Evolutionary conservation across 2,329 filamentous ascomycete genomes (phyloP).

Genomic region (Colletotrichum aenigma): DNA sequence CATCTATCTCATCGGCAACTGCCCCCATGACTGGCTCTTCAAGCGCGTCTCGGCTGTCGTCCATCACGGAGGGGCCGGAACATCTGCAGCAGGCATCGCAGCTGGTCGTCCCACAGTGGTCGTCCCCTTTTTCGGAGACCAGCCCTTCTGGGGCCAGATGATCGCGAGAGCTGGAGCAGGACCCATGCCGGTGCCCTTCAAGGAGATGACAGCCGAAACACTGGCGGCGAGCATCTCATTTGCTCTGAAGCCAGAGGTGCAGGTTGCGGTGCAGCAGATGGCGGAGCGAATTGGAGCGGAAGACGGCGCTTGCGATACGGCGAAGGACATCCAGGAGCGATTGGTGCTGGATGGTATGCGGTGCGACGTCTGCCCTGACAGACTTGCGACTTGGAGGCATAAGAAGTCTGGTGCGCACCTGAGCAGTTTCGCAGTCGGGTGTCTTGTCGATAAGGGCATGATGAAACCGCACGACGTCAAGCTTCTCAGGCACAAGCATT

Average conservation of each 20-base stretch:
- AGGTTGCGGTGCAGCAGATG: slow-evolving; percentile 41
- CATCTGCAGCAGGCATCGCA: slow-evolving; percentile 66
- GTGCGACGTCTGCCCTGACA: slow-evolving; percentile 62
- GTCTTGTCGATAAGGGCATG: slow-evolving; percentile 58
- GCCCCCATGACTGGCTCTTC: slow-evolving; percentile 71
- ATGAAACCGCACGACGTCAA: slow-evolving; percentile 63
- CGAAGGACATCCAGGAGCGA: slow-evolving; percentile 57
- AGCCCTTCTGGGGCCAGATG: slow-evolving; percentile 71
- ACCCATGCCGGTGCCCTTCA: slow-evolving; percentile 61
- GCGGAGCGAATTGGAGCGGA: slow-evolving; percentile 59
- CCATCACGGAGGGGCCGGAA: slow-evolving; percentile 70
- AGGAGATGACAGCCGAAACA: slow-evolving; percentile 60
- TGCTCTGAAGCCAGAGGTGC: slow-evolving; percentile 53
- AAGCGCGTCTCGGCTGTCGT: slow-evolving; percentile 62
- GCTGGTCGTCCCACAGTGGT: slow-evolving; percentile 66
- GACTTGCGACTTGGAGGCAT: slow-evolving; percentile 66
- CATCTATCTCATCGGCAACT: slow-evolving; percentile 67
- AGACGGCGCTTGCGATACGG: slow-evolving; percentile 56
- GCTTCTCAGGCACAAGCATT: slow-evolving; percentile 51
- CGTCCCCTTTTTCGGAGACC: slow-evolving; percentile 71
- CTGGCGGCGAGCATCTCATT: slow-evolving; percentile 57
- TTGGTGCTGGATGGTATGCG: slow-evolving; percentile 58
- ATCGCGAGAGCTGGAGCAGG: slow-evolving; percentile 65
- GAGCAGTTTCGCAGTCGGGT: slow-evolving; percentile 65
- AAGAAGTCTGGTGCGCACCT: slow-evolving; percentile 62